Evolutionary conservation across 129 eudicot genomes (phyloP), one percentile per base, ranked within the genome.

Genomic region (Artemisia tridentata): DNA sequence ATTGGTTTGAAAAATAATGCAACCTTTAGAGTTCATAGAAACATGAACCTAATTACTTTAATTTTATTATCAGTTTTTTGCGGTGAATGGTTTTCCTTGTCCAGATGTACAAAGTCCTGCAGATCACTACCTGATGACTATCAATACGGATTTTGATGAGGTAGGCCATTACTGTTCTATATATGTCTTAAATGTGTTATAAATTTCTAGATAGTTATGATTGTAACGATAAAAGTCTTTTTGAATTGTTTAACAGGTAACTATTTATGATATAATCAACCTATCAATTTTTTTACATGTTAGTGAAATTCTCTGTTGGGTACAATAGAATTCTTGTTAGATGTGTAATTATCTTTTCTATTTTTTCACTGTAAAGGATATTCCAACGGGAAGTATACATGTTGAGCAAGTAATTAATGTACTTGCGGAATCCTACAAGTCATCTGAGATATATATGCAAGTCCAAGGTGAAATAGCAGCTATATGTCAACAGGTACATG

Each of bases 401-500:
- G 65, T 75, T n/a, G 84, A 83, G 68, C 84, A 83, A 78, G 80
- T 77, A 25, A 74, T 83, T 31, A 53, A 86, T 48, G 21, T 50
- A 52, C 86, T 89, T 3, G 75, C 74, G 19, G 77, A 72, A 55
- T 80, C 89, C 25, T 89, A 81, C 83, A 84, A 68, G 78, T 65
- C 85, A 65, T 86, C 88, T 16, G 84, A 72, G 68, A 67, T 74
- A 50, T 80, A 71, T 52, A 34, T 19, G 53, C 59, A 84, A 34
- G 69, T 76, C 72, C 61, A 69, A 73, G 73, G 75, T 15, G 73
- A 82, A 62, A 67, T 86, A 55, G 69, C 83, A 55, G 74, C 79
- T 15, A 79, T 89, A 59, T 62, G 69, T 60, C 52, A 59, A 46
- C 78, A 81, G 80, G 96, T 89, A 72, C 16, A 66, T 18, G 13